Percentiles rank a stretch among this genome's conserved stretches.
Conservation (phyloP, 2,329 filamentous ascomycete species). For the Fusarium nygamai region DNA sequence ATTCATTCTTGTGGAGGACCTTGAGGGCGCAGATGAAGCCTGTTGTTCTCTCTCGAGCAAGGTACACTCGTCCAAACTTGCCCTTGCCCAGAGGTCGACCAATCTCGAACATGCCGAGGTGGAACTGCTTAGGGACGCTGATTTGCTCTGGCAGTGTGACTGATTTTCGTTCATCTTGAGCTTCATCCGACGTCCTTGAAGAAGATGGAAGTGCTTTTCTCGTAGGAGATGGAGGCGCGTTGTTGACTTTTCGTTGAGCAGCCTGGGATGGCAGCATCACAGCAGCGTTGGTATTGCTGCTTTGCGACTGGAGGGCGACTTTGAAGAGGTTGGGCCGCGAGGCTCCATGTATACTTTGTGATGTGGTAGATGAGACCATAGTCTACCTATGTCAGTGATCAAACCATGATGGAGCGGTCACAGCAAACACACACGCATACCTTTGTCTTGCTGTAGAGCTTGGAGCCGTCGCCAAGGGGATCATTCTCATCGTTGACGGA, state of each 20-base stretch:
- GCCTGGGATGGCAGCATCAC: conserved; percentile 75
- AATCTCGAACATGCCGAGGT: conserved; percentile 95
- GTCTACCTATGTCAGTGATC: conserved; percentile 53
- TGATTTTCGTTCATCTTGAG: conserved; percentile 60
- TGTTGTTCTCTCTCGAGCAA: conserved; percentile 79
- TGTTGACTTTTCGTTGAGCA: conserved; percentile 62
- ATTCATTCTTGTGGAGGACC: conserved; percentile 84
- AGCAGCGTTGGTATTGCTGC: conserved; percentile 70
- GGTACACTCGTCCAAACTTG: conserved; percentile 87
- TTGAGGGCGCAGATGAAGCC: conserved; percentile 88
- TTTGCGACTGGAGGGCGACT: conserved; percentile 82
- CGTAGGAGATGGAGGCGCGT: conserved; percentile 59
- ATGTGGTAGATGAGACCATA: conserved; percentile 44
- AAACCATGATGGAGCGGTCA: background rate
- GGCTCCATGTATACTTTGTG: conserved; percentile 60
- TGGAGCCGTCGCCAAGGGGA: conserved; percentile 60
- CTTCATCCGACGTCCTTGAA: conserved; percentile 60
- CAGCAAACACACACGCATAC: conserved; percentile 55
- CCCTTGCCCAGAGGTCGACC: conserved; percentile 87
- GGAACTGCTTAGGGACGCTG: conserved; percentile 71
- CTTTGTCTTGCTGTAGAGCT: conserved; percentile 77
- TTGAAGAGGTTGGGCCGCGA: conserved; percentile 87
- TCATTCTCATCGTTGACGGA: conserved; percentile 91
- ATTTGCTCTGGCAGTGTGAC: conserved; percentile 67
- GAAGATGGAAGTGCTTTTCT: conserved; percentile 59